Evolutionary conservation across 2,329 filamentous ascomycete genomes (phyloP).

Genomic region (Penicillium olsonii): DNA sequence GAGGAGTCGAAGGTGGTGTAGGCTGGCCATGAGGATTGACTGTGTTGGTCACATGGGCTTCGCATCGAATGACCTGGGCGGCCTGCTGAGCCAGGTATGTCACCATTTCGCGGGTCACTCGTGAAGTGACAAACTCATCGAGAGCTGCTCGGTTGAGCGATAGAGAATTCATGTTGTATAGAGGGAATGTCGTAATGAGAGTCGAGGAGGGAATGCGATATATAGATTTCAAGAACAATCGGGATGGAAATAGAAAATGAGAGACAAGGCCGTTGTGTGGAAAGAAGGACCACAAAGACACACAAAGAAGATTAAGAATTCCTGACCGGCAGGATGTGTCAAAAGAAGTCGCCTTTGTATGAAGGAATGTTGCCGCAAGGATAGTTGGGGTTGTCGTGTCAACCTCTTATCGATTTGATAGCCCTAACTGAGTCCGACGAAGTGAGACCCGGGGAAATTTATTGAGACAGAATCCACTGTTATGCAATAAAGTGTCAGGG

Average conservation of each 20-base stretch:
- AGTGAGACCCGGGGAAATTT: conserved; percentile 27
- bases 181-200: conserved; percentile 16
- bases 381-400: conserved; percentile 41
- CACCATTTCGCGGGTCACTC: conserved; percentile 52
- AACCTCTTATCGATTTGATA: conserved; percentile 36
- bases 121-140: conserved; percentile 49
- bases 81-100: conserved; percentile 49
- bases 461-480: conserved; percentile 25
- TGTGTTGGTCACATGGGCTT: conserved; percentile 51
- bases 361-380: conserved; percentile 32
- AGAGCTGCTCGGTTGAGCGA: conserved; percentile 46
- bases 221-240: neutral
- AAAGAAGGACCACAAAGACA: neutral
- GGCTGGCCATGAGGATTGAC: conserved; percentile 53
- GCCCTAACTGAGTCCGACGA: conserved; percentile 24
- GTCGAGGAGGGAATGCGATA: neutral
- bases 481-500: conserved; percentile 1
- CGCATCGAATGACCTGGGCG: conserved; percentile 51
- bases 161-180: conserved; percentile 12
- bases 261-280: neutral
- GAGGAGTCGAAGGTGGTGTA: conserved; percentile 62
- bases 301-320: conserved; percentile 13
- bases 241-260: neutral
- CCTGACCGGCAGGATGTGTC: conserved; percentile 33
- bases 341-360: neutral